Evolutionary conservation across 345 rosid species (phyloP).

Genomic region (Citrus inodora): DNA sequence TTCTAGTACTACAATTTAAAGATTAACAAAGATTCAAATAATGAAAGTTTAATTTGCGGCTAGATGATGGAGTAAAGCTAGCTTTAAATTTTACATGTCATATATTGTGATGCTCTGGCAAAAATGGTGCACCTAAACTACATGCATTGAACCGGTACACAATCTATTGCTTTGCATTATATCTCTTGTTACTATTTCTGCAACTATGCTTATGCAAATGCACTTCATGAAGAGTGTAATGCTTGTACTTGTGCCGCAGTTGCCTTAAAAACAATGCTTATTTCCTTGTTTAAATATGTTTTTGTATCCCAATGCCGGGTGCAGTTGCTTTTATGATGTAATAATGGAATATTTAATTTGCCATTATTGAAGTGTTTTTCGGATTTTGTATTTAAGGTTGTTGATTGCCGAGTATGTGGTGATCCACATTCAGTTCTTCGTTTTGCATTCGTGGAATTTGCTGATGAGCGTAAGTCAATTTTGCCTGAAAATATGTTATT

Average conservation of each 20-base stretch:
- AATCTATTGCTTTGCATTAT: background rate
- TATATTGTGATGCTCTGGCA: background rate
- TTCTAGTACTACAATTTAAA: background rate
- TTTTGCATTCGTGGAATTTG: conserved; percentile 91
- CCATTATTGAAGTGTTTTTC: conserved; percentile 7
- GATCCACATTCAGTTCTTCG: conserved; percentile 96
- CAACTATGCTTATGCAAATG: background rate
- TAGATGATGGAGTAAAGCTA: background rate
- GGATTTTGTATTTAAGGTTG: conserved; percentile 54
- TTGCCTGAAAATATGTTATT: conserved; percentile 6
- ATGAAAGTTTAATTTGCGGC: background rate
- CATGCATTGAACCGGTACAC: background rate
- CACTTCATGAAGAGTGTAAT: background rate
- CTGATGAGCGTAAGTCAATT: conserved; percentile 70
- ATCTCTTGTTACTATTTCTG: background rate
- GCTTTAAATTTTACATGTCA: background rate
- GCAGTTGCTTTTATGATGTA: background rate
- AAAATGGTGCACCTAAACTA: background rate
- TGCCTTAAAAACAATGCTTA: background rate
- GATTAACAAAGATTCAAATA: background rate
- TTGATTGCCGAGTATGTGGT: conserved; percentile 93
- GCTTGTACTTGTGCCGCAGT: background rate
- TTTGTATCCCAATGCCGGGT: background rate
- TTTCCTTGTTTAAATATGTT: background rate
- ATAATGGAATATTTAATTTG: background rate